A percentile compares a stretch with the other conserved stretches of the same genome.
Conservation (phyloP, 176 grass and related monocot genomes). For the Oryza glaberrima region DNA sequence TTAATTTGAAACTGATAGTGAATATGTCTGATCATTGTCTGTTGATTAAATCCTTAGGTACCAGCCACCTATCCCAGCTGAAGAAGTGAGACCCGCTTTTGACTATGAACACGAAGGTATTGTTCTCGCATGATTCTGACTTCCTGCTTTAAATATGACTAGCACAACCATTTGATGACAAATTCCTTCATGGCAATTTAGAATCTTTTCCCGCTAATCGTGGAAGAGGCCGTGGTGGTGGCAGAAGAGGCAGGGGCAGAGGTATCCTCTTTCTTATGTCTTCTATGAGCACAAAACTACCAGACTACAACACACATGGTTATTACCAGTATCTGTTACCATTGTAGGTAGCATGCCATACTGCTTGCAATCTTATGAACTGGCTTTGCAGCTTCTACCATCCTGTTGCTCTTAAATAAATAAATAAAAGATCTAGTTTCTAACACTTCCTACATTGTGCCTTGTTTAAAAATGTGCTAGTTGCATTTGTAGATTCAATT, state of each 20-base stretch:
- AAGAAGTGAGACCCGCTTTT: slow-evolving; percentile 68
- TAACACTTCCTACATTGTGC: not conserved
- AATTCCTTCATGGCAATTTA: slow-evolving; percentile 30
- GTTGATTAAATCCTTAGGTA: slow-evolving; percentile 56
- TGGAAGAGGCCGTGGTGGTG: slow-evolving; percentile 67
- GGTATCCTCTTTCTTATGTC: slow-evolving; percentile 45
- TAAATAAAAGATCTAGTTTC: not conserved
- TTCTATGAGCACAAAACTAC: slow-evolving; percentile 9
- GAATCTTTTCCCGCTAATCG: slow-evolving; percentile 51
- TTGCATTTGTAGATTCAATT: not conserved
- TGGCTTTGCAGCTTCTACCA: not conserved
- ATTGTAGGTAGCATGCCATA: not conserved
- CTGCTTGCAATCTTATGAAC: not conserved
- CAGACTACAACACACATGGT: not conserved
- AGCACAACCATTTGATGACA: not conserved
- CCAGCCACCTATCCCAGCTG: slow-evolving; percentile 74
- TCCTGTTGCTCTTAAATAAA: not conserved
- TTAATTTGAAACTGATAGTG: not conserved
- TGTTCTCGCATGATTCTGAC: slow-evolving; percentile 9
- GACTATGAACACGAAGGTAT: slow-evolving; percentile 79
- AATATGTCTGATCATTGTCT: slow-evolving; percentile 21
- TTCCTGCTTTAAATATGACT: not conserved
- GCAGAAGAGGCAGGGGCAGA: slow-evolving; percentile 77
- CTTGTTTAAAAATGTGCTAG: slow-evolving; percentile 4
- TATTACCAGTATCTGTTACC: not conserved